Evolutionary conservation across 176 grass and related monocot species (phyloP).

Genomic region (Themeda triandra): DNA sequence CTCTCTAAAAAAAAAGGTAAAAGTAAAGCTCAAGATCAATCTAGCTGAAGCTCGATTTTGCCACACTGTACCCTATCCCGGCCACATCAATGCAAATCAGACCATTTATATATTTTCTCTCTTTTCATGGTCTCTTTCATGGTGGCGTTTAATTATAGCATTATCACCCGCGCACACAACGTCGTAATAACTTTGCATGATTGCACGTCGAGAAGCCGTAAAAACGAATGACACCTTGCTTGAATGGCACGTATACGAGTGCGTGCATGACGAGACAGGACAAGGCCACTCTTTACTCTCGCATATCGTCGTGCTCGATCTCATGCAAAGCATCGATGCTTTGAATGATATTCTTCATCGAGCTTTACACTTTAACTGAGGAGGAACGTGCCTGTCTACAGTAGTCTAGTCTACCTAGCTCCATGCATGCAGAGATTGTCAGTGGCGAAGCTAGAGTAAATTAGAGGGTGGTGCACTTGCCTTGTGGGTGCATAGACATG

Average conservation of each 20-base stretch:
- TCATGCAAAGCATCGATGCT: neutral
- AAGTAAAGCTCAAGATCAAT: no score
- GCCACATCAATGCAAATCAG: neutral
- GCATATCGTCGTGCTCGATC: neutral
- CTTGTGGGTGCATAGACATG: no score
- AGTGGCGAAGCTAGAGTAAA: no score
- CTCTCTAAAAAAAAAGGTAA: no score
- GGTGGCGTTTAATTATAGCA: neutral
- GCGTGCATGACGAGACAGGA: neutral
- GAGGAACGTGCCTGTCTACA: neutral
- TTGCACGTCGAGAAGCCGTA: slow-evolving; percentile 10
- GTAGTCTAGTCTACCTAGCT: neutral
- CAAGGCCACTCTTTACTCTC: neutral
- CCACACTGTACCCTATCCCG: neutral
- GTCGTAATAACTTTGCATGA: slow-evolving; percentile 21
- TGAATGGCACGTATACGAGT: slow-evolving; percentile 18
- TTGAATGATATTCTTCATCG: neutral
- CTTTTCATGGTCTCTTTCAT: neutral
- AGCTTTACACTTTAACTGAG: slow-evolving; percentile 23
- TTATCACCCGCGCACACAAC: neutral
- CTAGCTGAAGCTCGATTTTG: neutral
- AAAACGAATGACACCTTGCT: slow-evolving; percentile 24
- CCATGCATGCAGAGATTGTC: slow-evolving; percentile 6
- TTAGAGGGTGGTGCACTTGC: no score
- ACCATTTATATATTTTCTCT: no score